A percentile compares a stretch with the other conserved stretches of the same genome.
Conservation (phyloP, 2,329 filamentous ascomycete species). For the Torrubiellomyces zombiae region DNA sequence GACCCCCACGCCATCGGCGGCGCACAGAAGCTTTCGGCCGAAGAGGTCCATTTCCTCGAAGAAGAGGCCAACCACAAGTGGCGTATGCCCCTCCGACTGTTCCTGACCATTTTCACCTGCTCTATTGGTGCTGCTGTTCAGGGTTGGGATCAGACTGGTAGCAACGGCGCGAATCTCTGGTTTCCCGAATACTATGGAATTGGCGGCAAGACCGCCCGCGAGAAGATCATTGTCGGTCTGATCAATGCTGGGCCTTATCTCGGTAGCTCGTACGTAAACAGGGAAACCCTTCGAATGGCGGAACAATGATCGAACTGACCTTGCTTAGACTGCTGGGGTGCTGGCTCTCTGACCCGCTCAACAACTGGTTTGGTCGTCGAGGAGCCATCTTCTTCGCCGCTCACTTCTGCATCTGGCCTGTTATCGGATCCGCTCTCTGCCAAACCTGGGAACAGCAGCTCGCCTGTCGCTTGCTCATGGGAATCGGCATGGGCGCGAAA, state of each 20-base stretch:
- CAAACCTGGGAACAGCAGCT: conserved; percentile 53
- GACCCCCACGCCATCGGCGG: conserved; percentile 36
- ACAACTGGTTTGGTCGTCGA: conserved; percentile 24
- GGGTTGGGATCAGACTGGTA: conserved; percentile 49
- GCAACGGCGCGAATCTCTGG: conserved; percentile 44
- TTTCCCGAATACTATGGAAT: conserved; percentile 32
- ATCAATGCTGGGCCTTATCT: conserved; percentile 42
- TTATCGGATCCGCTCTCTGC: conserved; percentile 46
- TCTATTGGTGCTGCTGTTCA: conserved; percentile 52
- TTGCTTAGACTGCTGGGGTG: conserved; percentile 28
- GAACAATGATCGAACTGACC: conserved; percentile 4
- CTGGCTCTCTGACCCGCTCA: conserved; percentile 51
- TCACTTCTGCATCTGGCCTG: conserved; percentile 49
- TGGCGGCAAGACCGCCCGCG: conserved; percentile 12
- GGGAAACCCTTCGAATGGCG: no score
- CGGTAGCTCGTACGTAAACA: conserved; percentile 22
- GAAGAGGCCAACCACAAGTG: conserved; percentile 50
- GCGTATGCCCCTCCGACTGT: conserved; percentile 43
- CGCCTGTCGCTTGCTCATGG: conserved; percentile 48
- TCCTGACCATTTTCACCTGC: conserved; percentile 49
- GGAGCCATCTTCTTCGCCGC: conserved; percentile 53
- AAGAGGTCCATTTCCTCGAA: conserved; percentile 39
- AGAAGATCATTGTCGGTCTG: conserved; percentile 40
- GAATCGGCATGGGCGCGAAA: conserved; percentile 53
- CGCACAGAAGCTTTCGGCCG: conserved; percentile 35